phyloP scores from a whole-genome alignment of 2,329 filamentous ascomycete species.

The Colletotrichum sp. region DNA sequence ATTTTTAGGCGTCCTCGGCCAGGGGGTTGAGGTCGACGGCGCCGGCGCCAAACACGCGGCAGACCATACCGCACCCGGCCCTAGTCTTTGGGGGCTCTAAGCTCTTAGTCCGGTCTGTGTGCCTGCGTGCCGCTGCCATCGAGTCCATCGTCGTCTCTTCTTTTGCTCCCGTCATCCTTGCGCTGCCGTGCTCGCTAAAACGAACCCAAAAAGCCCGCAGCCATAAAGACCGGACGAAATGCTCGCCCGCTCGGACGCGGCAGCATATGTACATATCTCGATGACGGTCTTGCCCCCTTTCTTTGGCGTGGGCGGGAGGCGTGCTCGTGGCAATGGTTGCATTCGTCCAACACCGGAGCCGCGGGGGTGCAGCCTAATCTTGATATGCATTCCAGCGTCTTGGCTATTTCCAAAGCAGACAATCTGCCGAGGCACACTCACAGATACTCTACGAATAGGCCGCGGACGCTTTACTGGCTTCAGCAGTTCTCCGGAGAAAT shows the following conservation, averaged over 20 bases:
- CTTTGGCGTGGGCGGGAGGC: neutral
- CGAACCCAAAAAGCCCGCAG: neutral
- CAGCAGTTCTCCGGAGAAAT: neutral
- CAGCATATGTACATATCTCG: neutral
- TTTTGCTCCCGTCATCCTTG: neutral
- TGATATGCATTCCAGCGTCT: neutral
- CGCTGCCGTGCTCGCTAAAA: neutral
- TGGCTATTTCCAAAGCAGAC: neutral
- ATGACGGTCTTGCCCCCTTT: neutral
- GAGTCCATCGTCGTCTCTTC: neutral
- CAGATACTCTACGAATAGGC: too few species aligned
- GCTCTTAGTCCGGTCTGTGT: neutral
- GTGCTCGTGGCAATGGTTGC: neutral
- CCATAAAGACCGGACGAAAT: neutral
- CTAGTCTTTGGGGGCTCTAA: neutral
- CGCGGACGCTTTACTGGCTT: neutral
- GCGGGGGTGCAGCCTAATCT: neutral
- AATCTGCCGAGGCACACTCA: neutral
- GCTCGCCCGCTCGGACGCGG: neutral
- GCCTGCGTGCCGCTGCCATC: neutral
- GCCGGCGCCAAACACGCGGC: constrained; percentile 3
- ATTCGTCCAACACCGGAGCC: neutral
- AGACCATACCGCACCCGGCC: neutral
- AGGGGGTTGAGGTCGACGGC: neutral
- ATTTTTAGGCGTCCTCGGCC: neutral